Evolutionary conservation across 2,329 filamentous ascomycete genomes (phyloP), one percentile per base, ranked within the genome.

Genomic region (Chaetomium strumarium): DNA sequence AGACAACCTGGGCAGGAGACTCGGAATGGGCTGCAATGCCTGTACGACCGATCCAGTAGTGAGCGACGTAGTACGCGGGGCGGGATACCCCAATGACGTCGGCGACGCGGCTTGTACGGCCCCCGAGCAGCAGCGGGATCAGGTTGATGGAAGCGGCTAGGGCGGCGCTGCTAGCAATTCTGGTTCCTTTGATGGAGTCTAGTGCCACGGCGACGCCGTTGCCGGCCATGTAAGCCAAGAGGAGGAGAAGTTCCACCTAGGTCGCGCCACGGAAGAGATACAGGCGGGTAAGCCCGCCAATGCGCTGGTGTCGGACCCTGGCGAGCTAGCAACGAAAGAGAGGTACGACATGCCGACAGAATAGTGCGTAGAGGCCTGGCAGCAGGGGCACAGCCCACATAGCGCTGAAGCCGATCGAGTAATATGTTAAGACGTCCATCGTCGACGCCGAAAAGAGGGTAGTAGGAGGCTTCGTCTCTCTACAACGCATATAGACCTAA

Each of bases 61-160:
- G 30, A 8, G 44, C 38, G 16, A 48, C 12, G 37, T 52, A 52
- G 37, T 52, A 52, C 12, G 16, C 8, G n/a, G 44, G 42, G 33
- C 44, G 31, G 44, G 50, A 52, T 3, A 52, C 19, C 5, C 44
- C 38, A 30, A 47, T 52, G 24, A 47, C 34, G 17, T 52, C 44
- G 44, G 43, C 43, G 43, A 52, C 19, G 19, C 31, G 30, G 24
- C 30, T 52, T 37, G 44, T 52, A 14, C 50, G 38, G 16, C 50
- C 50, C 34, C 44, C 44, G 37, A 52, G 43, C 37, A 52, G 30
- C 13, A 52, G 38, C 19, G 31, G 39, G 24, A 52, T 19, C 8
- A 52, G 50, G 50, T 52, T 52, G 38, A 52, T 52, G 16, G 31
- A 46, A 48, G 43, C 24, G 39, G 50, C 50, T 38, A 48, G 31